phyloP scores from a whole-genome alignment of 805 yeast species.

The Ogataea paraovalis region DNA sequence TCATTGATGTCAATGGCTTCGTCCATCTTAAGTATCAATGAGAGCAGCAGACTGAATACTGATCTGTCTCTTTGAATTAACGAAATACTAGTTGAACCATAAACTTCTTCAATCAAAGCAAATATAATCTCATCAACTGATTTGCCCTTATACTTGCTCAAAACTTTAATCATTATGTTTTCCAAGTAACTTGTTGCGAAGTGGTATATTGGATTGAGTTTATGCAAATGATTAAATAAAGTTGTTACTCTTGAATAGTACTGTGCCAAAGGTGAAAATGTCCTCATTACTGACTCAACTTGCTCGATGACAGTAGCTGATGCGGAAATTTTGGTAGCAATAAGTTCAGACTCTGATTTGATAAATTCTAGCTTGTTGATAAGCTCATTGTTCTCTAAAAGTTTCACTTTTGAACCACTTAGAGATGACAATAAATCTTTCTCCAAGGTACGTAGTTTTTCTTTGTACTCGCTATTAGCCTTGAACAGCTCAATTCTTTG shows the following conservation, averaged over 20 bases:
- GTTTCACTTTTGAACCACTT: constrained; percentile 51
- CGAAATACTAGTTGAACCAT: constrained; percentile 42
- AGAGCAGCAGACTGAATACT: constrained; percentile 39
- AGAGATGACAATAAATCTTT: constrained; percentile 52
- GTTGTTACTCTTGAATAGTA: constrained; percentile 49
- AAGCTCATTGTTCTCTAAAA: constrained; percentile 65
- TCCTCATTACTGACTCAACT: constrained; percentile 44
- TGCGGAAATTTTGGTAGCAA: constrained; percentile 50
- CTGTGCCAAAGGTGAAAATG: constrained; percentile 52
- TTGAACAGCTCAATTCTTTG: constrained; percentile 51
- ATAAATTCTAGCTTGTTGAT: constrained; percentile 58
- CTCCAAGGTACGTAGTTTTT: constrained; percentile 54
- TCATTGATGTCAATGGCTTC: background rate
- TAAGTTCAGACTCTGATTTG: constrained; percentile 56
- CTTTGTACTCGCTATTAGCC: constrained; percentile 56
- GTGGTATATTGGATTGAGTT: constrained; percentile 51
- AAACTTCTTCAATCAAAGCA: constrained; percentile 44
- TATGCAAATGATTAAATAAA: constrained; percentile 39
- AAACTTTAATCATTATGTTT: constrained; percentile 31
- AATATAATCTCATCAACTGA: constrained; percentile 32
- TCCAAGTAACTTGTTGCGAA: constrained; percentile 48
- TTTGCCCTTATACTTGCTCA: constrained; percentile 5
- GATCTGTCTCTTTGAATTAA: constrained; percentile 42
- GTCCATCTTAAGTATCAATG: constrained; percentile 12
- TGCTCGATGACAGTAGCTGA: constrained; percentile 51